phyloP scores from a whole-genome alignment of 2,329 filamentous ascomycete species.

The Colletotrichum sp. region DNA sequence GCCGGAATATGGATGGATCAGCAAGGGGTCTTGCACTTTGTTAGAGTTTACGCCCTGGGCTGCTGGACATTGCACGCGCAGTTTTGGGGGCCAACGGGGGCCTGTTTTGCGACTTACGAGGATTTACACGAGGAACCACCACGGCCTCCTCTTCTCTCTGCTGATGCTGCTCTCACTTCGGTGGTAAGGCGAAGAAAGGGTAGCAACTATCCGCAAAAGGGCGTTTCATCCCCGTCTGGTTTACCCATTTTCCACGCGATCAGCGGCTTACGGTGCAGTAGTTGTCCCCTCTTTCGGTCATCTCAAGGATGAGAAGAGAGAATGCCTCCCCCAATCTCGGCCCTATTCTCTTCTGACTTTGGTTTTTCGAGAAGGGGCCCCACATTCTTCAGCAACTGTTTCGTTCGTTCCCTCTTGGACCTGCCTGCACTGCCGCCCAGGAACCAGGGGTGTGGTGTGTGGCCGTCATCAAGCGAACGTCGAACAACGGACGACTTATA shows the following conservation, averaged over 20 bases:
- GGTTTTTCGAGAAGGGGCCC: background rate
- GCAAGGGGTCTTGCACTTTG: conserved; percentile 7
- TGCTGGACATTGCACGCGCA: background rate
- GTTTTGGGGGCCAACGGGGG: background rate
- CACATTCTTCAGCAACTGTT: conserved; percentile 14
- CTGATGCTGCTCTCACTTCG: background rate
- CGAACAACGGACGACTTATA: background rate
- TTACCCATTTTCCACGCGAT: background rate
- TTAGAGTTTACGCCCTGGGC: conserved; percentile 9
- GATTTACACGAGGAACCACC: background rate
- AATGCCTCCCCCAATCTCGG: background rate
- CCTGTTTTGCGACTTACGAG: background rate
- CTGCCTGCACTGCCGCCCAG: background rate
- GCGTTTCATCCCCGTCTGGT: conserved; percentile 2
- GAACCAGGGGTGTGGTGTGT: background rate
- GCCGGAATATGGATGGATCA: conserved; percentile 10
- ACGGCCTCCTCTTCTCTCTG: background rate
- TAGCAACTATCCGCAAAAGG: background rate
- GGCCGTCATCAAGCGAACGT: background rate
- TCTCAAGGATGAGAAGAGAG: background rate
- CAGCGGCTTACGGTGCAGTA: background rate
- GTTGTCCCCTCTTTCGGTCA: background rate
- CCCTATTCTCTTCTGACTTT: background rate
- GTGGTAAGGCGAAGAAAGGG: background rate
- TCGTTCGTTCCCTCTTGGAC: background rate